Percentiles rank a stretch among this genome's conserved stretches.
Conservation (phyloP, 176 grass and related monocot species). For the Oryza punctata region DNA sequence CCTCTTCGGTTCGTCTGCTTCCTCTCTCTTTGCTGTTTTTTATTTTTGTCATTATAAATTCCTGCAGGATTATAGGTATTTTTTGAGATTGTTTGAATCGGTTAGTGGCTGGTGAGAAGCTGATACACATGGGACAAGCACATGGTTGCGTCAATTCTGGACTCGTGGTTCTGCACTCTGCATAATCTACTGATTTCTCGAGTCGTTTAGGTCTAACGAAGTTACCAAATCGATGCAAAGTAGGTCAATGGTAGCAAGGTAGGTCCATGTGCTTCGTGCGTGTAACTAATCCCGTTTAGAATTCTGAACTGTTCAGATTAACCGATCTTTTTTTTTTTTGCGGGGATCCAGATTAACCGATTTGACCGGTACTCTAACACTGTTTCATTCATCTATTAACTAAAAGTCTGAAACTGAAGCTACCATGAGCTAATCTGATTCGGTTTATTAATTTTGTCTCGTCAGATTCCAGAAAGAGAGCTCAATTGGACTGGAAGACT, state of each 20-base stretch:
- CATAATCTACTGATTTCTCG: conserved; percentile 25
- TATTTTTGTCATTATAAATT: background rate
- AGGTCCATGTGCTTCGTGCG: conserved; percentile 19
- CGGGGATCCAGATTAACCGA: background rate
- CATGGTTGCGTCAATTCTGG: conserved; percentile 17
- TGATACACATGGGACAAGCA: conserved; percentile 29
- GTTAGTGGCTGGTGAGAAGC: background rate
- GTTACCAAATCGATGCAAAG: conserved; percentile 27
- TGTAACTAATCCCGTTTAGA: background rate
- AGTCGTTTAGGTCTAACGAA: conserved; percentile 26
- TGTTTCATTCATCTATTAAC: background rate
- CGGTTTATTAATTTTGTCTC: background rate
- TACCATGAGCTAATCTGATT: background rate
- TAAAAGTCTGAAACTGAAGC: background rate
- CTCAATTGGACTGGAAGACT: conserved; percentile 77
- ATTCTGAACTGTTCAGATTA: background rate
- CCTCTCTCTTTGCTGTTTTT: background rate
- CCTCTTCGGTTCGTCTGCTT: conserved; percentile 67
- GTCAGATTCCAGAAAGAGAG: conserved; percentile 47
- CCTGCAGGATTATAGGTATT: background rate
- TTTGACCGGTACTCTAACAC: background rate
- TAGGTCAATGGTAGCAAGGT: conserved; percentile 41
- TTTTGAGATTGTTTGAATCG: background rate
- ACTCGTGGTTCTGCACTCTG: conserved; percentile 24
- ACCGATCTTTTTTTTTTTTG: too few species aligned